A percentile compares a stretch with the other conserved stretches of the same genome.
Evolutionary conservation across 306 rosid species (phyloP).

Genomic region (Urtica urens): DNA sequence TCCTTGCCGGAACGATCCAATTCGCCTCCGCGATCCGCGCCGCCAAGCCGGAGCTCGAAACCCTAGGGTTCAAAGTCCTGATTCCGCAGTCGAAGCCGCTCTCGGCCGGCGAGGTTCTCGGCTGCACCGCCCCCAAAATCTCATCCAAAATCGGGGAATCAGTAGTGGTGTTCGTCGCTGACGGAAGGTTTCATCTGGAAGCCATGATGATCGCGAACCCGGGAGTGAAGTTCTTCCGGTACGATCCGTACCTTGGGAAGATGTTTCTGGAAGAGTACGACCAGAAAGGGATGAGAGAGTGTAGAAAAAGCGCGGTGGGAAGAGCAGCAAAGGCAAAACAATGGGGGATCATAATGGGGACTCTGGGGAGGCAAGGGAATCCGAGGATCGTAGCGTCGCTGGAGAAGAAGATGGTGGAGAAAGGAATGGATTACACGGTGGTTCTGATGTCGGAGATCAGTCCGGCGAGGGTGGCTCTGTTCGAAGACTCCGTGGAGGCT

Average conservation of each 20-base stretch:
- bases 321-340: slow-evolving; percentile 45
- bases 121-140: slow-evolving; percentile 84
- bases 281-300: slow-evolving; percentile 69
- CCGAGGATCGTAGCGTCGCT: slow-evolving; percentile 70
- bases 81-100: slow-evolving; percentile 82
- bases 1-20: slow-evolving; percentile 82
- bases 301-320: slow-evolving; percentile 48
- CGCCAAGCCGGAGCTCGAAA: slow-evolving; percentile 61
- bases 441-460: slow-evolving; percentile 83
- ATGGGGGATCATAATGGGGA: slow-evolving; percentile 85
- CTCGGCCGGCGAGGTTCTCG: slow-evolving; percentile 82
- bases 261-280: slow-evolving; percentile 80
- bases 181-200: slow-evolving; percentile 87
- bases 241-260: slow-evolving; percentile 76
- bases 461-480: slow-evolving; percentile 52
- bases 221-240: slow-evolving; percentile 53
- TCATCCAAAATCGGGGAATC: slow-evolving; percentile 22
- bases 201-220: slow-evolving; percentile 97
- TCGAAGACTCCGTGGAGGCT: slow-evolving; percentile 78
- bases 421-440: slow-evolving; percentile 51
- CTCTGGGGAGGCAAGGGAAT: slow-evolving; percentile 94
- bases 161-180: slow-evolving; percentile 66
- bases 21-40: slow-evolving; percentile 67
- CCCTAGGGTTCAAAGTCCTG: slow-evolving; percentile 53
- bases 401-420: slow-evolving; percentile 60